Conservation (phyloP, 257 asterid species). For the Petrea volubilis region DNA sequence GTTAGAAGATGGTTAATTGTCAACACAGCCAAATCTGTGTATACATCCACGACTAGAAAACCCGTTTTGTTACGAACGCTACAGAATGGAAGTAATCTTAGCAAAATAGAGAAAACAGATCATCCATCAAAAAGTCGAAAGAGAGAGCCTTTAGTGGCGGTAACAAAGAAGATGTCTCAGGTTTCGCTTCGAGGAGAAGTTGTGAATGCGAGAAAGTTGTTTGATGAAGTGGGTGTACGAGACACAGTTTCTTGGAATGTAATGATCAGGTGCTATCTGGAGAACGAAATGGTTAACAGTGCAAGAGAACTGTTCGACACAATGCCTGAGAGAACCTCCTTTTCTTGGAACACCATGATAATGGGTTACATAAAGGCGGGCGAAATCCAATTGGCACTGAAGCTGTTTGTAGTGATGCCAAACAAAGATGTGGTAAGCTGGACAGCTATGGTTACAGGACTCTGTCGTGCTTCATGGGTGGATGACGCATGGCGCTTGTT, state of each 20-base stretch:
- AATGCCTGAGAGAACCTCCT: constrained; percentile 31
- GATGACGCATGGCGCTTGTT: constrained; percentile 39
- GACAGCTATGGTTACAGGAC: constrained; percentile 46
- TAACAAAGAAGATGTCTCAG: constrained; percentile 10
- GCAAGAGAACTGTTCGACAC: constrained; percentile 41
- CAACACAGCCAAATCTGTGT: neutral
- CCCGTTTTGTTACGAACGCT: neutral
- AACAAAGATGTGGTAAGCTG: constrained; percentile 45
- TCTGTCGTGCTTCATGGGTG: constrained; percentile 35
- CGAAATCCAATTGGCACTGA: constrained; percentile 14
- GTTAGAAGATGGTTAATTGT: neutral
- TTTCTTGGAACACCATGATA: constrained; percentile 56
- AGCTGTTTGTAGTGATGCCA: constrained; percentile 38
- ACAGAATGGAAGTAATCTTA: neutral
- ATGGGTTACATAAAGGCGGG: constrained; percentile 41
- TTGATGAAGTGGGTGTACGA: constrained; percentile 39
- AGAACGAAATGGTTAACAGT: constrained; percentile 27
- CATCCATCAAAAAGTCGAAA: neutral
- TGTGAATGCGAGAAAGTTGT: constrained; percentile 37
- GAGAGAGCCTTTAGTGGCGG: neutral
- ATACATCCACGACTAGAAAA: neutral
- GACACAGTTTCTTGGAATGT: constrained; percentile 47
- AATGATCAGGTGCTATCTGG: constrained; percentile 45
- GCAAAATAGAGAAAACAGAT: neutral
- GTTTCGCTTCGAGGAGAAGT: constrained; percentile 19